These are phyloP conservation scores for Phytopythium cucurbitacearum DNA, from an alignment of 352 stramenopile genomes.

Conservation along the genomic window DNA sequence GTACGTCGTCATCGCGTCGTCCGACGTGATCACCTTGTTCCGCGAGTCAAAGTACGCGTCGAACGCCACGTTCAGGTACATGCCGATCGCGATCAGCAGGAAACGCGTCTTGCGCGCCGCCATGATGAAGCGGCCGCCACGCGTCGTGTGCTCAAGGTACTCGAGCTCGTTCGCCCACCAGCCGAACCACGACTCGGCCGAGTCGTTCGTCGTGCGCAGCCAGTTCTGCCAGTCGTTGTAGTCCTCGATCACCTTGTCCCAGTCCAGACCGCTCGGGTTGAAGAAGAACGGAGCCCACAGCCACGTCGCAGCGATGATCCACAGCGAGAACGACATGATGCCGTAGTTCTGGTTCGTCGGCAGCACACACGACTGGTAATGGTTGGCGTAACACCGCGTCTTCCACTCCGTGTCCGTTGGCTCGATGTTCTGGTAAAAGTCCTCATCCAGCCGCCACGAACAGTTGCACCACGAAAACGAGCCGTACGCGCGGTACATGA, in stretches of 20 bases:
- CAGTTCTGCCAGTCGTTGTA: constrained; percentile 94
- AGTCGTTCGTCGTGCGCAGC: constrained; percentile 88
- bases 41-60: constrained; percentile 70
- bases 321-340: constrained; percentile 96
- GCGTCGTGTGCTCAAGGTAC: constrained; percentile 79
- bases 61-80: constrained; percentile 83
- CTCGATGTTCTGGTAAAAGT: constrained; percentile 76
- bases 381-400: constrained; percentile 70
- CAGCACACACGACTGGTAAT: constrained; percentile 89
- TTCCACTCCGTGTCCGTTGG: constrained; percentile 75
- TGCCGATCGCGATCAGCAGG: constrained; percentile 57
- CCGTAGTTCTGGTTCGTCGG: constrained; percentile 97
- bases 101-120: constrained; percentile 82
- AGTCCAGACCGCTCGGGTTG: constrained; percentile 97
- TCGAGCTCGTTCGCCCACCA: constrained; percentile 84
- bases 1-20: constrained; percentile 57
- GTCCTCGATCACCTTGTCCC: constrained; percentile 94
- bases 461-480: constrained; percentile 93
- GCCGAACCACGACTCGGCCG: constrained; percentile 81
- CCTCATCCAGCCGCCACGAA: constrained; percentile 62
- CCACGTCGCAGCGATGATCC: constrained; percentile 90
- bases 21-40: constrained; percentile 47
- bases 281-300: constrained; percentile 90
- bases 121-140: constrained; percentile 53
- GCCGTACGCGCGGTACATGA: constrained; percentile 88